phyloP scores from a whole-genome alignment of 192 early-diverging fungal genomes.

The Podila clonocystis region DNA sequence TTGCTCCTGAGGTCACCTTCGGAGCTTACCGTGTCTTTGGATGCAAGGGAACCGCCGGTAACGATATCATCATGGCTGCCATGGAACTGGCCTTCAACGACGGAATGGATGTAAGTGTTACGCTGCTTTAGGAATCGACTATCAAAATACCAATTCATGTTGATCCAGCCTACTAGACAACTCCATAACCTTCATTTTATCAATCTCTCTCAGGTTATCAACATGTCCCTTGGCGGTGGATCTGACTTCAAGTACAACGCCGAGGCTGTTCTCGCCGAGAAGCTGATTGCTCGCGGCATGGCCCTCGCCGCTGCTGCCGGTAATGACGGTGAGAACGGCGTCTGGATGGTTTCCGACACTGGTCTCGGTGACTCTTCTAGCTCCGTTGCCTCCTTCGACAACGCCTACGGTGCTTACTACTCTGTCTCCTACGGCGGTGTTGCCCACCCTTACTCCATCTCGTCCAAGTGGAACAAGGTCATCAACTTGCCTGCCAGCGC shows the following conservation, averaged over 20 bases:
- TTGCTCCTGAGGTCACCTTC: constrained; percentile 75
- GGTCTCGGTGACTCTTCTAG: constrained; percentile 63
- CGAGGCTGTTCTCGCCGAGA: constrained; percentile 53
- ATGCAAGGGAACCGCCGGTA: constrained; percentile 55
- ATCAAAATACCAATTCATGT: no score
- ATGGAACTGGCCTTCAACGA: constrained; percentile 51
- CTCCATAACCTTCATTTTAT: no score
- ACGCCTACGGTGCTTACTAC: constrained; percentile 11
- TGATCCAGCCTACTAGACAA: no score
- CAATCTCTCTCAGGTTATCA: constrained; percentile 61
- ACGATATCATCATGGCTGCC: constrained; percentile 63
- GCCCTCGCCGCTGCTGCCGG: constrained; percentile 76
- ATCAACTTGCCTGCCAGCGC: constrained; percentile 55
- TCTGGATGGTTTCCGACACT: constrained; percentile 64
- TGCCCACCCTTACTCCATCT: constrained; percentile 12
- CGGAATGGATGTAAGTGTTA: constrained; percentile 61
- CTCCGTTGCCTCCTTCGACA: constrained; percentile 30
- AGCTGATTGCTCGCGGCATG: constrained; percentile 58
- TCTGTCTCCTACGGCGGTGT: constrained; percentile 20
- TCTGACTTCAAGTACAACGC: constrained; percentile 66
- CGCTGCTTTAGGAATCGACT: background rate
- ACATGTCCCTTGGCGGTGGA: constrained; percentile 73
- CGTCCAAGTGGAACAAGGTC: constrained; percentile 15
- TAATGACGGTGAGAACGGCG: constrained; percentile 75
- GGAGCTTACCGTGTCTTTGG: constrained; percentile 71